Percentiles rank a stretch among this genome's conserved stretches.
Evolutionary conservation across 78 protist species (phyloP).

Genomic region (Isochrysis galbana): DNA sequence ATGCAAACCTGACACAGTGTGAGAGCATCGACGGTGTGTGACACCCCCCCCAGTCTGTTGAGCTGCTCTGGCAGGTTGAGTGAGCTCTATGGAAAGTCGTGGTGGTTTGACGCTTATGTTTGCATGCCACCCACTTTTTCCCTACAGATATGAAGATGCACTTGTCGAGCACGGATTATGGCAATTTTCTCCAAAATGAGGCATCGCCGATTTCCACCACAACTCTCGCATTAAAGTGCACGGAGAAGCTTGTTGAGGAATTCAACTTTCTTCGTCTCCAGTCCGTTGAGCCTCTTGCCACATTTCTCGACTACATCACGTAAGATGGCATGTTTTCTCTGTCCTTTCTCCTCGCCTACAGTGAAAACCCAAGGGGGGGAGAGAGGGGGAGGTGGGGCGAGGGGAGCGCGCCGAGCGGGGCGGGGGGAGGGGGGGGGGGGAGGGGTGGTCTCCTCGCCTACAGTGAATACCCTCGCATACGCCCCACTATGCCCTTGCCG

Average conservation of each 20-base stretch:
- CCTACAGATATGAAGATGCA: constrained; percentile 89
- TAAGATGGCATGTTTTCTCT: too few species aligned
- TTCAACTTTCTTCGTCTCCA: constrained; percentile 83
- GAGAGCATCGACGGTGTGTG: constrained; percentile 87
- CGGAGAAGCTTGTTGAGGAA: constrained; percentile 77
- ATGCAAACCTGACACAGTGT: constrained; percentile 92
- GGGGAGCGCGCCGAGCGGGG: too few species aligned
- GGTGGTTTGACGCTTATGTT: neutral
- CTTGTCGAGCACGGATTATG: constrained; percentile 88
- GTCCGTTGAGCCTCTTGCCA: constrained; percentile 87
- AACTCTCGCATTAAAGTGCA: constrained; percentile 51
- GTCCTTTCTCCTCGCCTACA: too few species aligned
- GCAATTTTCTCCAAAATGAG: constrained; percentile 89
- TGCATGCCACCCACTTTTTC: neutral
- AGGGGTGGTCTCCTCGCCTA: too few species aligned
- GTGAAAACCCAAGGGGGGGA: too few species aligned
- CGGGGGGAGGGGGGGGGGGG: too few species aligned
- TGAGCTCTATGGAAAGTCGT: neutral
- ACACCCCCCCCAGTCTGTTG: neutral
- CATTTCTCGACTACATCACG: constrained; percentile 95
- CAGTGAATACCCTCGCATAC: too few species aligned
- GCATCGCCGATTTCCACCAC: constrained; percentile 85
- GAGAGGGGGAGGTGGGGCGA: too few species aligned
- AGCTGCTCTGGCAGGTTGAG: neutral
- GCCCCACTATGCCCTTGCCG: too few species aligned